phyloP scores from a whole-genome alignment of 1,139 yeast genomes.

The Hyphopichia fennica region DNA sequence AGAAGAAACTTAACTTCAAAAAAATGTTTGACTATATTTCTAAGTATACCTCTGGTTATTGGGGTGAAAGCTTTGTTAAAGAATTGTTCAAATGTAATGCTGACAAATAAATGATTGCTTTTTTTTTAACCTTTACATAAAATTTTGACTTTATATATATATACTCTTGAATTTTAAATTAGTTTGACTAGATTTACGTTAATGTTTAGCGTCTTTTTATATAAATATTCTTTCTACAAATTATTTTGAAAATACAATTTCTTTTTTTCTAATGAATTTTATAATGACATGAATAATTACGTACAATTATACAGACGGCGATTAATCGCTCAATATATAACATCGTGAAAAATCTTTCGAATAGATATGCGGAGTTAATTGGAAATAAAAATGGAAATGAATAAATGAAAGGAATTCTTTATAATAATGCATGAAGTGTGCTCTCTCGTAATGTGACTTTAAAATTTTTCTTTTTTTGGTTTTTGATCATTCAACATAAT shows the following conservation, averaged over 20 bases:
- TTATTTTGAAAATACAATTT: no score
- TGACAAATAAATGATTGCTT: conserved; percentile 5
- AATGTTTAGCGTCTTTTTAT: no score
- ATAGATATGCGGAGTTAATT: no score
- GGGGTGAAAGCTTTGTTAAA: conserved; percentile 96
- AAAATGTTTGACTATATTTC: conserved; percentile 83
- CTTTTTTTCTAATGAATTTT: no score
- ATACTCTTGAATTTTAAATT: background rate
- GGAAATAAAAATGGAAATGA: background rate
- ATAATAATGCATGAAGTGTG: background rate
- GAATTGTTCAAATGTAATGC: conserved; percentile 58
- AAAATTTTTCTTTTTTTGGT: background rate
- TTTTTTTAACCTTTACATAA: background rate
- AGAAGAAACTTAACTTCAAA: conserved; percentile 72
- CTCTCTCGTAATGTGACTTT: no score
- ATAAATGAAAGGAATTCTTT: background rate
- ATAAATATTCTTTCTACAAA: no score
- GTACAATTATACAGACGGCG: no score
- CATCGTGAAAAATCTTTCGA: background rate
- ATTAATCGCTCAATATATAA: no score
- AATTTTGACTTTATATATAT: background rate
- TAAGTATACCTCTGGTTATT: conserved; percentile 89
- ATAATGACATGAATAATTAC: no score
- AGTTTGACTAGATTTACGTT: no score
- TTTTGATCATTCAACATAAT: conserved; percentile 24